Base-by-base conservation (phyloP, 129 eudicot genomes). In the Erigeron canadensis region DNA sequence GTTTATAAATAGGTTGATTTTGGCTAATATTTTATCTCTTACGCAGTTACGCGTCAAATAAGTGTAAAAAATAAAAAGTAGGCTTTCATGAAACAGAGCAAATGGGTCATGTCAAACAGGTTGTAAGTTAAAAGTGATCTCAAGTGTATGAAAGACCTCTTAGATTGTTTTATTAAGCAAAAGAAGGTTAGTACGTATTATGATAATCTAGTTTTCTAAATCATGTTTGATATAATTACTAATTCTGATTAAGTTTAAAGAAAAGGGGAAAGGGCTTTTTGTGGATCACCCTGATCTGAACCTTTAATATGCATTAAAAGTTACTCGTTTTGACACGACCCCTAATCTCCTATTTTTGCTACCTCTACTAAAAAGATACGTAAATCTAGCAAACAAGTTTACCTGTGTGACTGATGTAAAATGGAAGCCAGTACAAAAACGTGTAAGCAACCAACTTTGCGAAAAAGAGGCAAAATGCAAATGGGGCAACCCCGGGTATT, bases 381-480 rank as follows among this genome's bases (percentile, higher is more conserved):
- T n/a, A 67, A 42, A 67, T 15, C 21, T 37, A 28, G 46, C 55
- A 21, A 42, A 18, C 34, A 67, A 18, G 16, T 43, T 41, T 82
- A 94, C 99, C 99, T 75, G 99, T 86, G 77, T 90, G 88, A 65
- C 97, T 90, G 64, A 94, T 86, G 86, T 94, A 94, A 75, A 94
- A 94, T 0, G 99, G 99, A 13, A 94, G 99, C 99, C 99, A 90
- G 69, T 94, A 94, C 64, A 94, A 71, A 67, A 94, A 94, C 17
- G 99, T 94, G 53, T 94, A 94, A 12, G 97, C 99, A 71, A 94
- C 99, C 88, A 94, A 77, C 74, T 94, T 94, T 0, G 97, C 87
- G 21, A 94, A 94, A 87, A 94, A 94, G 68, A 94, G 96, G 75
- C 97, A 94, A 38, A 90, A 80, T 1, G 99, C 96, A 38, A 84